Conservation (phyloP, 1,284 basidiomycete species). For the Caloboletus firmus region DNA sequence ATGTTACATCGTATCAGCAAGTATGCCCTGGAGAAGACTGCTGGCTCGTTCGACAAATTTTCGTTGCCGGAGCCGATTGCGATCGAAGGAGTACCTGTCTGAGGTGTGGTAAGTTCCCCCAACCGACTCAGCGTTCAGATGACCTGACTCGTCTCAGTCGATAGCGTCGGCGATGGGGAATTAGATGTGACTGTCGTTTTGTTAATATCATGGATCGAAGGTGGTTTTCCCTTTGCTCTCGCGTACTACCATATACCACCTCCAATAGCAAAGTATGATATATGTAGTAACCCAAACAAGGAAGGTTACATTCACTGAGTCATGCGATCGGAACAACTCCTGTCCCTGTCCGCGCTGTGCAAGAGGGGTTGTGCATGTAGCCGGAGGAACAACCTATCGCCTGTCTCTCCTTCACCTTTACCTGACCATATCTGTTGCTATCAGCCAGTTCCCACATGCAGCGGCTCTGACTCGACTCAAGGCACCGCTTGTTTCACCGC, state of each 20-base stretch:
- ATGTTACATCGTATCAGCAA: constrained; percentile 34
- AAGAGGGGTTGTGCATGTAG: neutral
- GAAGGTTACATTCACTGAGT: constrained; percentile 3
- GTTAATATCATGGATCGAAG: neutral
- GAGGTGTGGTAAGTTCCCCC: constrained; percentile 2
- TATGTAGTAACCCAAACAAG: too few relatives aligned
- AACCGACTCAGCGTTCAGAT: too few relatives aligned
- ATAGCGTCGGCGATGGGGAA: neutral
- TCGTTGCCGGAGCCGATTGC: constrained; percentile 27
- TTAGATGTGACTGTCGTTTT: neutral
- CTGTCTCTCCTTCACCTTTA: constrained; percentile 6
- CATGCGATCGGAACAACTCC: constrained; percentile 17
- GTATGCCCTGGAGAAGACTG: constrained; percentile 47
- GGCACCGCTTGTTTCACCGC: neutral
- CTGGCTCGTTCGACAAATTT: constrained; percentile 54
- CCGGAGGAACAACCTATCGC: neutral
- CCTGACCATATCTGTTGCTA: neutral
- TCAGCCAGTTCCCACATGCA: constrained; percentile 5
- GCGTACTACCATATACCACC: neutral
- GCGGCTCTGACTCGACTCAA: constrained; percentile 4
- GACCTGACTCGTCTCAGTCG: neutral
- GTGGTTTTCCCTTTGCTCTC: neutral
- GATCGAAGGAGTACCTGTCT: constrained; percentile 22
- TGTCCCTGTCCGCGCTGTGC: neutral
- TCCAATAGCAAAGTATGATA: neutral